Evolutionary conservation across 306 rosid genomes (phyloP).

Genomic region (barrel medic (Medicago truncatula)): MtrunA17r5.0-ANR NC_053048.1:49635501-49636000

Average conservation of each 20-base stretch:
- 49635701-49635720: constrained; percentile 64
- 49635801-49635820: constrained; percentile 9
- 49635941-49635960: background rate
- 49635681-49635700: constrained; percentile 89
- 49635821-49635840: constrained; percentile 1
- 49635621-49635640: constrained; percentile 83
- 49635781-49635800: constrained; percentile 10
- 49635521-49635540: constrained; percentile 18
- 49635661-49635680: constrained; percentile 83
- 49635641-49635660: constrained; percentile 93
- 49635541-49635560: constrained; percentile 34
- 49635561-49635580: constrained; percentile 92
- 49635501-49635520: background rate
- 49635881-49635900: background rate
- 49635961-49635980: background rate
- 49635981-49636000: background rate
- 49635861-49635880: constrained; percentile 24
- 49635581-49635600: constrained; percentile 78
- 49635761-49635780: constrained; percentile 8
- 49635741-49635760: constrained; percentile 12
- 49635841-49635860: background rate
- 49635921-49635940: background rate
- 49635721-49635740: constrained; percentile 28
- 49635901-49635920: background rate
- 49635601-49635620: constrained; percentile 82